A percentile compares a stretch with the other conserved stretches of the same genome.
Evolutionary conservation across 176 grass and related monocot species (phyloP).

Genomic region (Aegilops speltoides): DNA sequence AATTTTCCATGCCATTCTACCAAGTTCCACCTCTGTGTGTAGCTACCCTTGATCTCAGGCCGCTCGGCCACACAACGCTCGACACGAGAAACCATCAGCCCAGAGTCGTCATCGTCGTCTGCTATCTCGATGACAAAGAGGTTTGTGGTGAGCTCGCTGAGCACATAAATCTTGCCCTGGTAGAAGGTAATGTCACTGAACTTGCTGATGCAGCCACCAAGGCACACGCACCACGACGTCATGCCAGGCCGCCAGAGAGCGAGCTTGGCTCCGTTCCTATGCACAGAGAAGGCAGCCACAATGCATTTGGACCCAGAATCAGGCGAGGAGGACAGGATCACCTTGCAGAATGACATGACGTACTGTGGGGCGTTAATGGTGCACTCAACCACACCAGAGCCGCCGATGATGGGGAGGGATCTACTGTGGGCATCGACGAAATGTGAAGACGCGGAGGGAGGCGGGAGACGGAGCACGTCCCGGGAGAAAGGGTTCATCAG

Average conservation of each 20-base stretch:
- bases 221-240: constrained; percentile 28
- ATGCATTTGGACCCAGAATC: background rate
- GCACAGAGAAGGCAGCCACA: constrained; percentile 19
- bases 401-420: constrained; percentile 34
- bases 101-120: background rate
- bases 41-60: background rate
- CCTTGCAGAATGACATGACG: constrained; percentile 49
- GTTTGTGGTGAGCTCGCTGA: constrained; percentile 11
- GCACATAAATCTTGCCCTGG: constrained; percentile 31
- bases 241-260: constrained; percentile 32
- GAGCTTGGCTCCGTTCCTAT: constrained; percentile 9
- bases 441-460: background rate
- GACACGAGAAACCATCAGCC: constrained; percentile 28
- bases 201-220: constrained; percentile 22
- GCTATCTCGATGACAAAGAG: constrained; percentile 3
- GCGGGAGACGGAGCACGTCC: constrained; percentile 13
- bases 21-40: background rate
- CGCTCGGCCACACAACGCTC: background rate
- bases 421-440: constrained; percentile 4
- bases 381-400: constrained; percentile 28
- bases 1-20: constrained; percentile 42
- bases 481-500: constrained; percentile 32
- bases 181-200: constrained; percentile 25
- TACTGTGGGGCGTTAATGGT: constrained; percentile 15
- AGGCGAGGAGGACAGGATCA: constrained; percentile 33